phyloP scores from a whole-genome alignment of 345 rosid genomes.

The Populus euphratica region DNA sequence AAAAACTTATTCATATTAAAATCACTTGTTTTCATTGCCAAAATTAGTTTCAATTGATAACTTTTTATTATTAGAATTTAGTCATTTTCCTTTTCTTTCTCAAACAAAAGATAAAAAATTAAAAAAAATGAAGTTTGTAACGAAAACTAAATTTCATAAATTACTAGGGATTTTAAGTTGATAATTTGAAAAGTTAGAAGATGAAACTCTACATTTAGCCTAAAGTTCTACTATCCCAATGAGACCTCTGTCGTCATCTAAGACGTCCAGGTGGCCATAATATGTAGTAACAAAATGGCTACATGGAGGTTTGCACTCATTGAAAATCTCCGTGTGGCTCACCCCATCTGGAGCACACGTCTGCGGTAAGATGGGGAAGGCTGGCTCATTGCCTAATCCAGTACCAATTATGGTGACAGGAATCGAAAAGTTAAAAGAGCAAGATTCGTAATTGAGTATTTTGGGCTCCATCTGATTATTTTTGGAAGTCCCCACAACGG shows the following conservation, averaged over 20 bases:
- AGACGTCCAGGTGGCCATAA: slow-evolving; percentile 46
- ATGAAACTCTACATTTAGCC: no score
- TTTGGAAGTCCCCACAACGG: slow-evolving; percentile 25
- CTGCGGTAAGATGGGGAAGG: not conserved
- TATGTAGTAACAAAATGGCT: slow-evolving; percentile 31
- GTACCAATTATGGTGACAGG: slow-evolving; percentile 34
- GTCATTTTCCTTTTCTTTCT: no score
- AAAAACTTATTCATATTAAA: no score
- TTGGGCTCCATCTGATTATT: slow-evolving; percentile 11
- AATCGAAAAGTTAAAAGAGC: slow-evolving; percentile 23
- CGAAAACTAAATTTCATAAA: no score
- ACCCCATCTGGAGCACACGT: slow-evolving; percentile 33
- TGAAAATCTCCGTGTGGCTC: slow-evolving; percentile 35
- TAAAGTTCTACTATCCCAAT: no score
- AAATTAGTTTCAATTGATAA: no score
- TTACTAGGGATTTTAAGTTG: no score
- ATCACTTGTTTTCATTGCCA: no score
- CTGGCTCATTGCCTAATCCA: slow-evolving; percentile 21
- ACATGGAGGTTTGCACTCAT: slow-evolving; percentile 29
- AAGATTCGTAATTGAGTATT: slow-evolving; percentile 18
- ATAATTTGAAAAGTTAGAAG: no score
- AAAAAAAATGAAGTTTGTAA: no score
- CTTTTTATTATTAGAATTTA: no score
- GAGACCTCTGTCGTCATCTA: slow-evolving; percentile 15
- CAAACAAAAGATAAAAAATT: no score